Conservation (phyloP, 495 filamentous ascomycete species). For the Aspergillus saccharolyticus region DNA sequence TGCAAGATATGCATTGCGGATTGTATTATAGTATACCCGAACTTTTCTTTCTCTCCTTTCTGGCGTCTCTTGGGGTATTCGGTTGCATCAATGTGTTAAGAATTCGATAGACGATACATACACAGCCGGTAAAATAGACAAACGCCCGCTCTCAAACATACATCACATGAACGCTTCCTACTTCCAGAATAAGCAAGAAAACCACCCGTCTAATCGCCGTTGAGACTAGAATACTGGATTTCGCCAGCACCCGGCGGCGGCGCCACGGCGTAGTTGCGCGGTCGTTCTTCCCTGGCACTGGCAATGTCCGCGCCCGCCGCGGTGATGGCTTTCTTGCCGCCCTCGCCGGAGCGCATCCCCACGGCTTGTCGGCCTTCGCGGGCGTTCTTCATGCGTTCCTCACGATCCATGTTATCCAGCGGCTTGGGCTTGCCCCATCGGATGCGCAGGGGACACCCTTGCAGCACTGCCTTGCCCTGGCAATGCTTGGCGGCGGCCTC, state of each 20-base stretch:
- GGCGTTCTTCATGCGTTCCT: conserved; percentile 69
- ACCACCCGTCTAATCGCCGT: conserved; percentile 61
- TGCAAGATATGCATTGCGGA: neutral
- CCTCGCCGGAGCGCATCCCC: conserved; percentile 25
- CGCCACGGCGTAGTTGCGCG: conserved; percentile 53
- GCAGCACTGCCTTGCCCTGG: conserved; percentile 78
- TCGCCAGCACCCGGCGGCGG: conserved; percentile 79
- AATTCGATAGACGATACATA: conserved; percentile 28
- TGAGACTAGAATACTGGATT: conserved; percentile 78
- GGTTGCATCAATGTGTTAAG: conserved; percentile 21
- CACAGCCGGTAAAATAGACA: conserved; percentile 6
- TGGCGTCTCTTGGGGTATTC: conserved; percentile 36
- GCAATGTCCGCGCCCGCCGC: conserved; percentile 26
- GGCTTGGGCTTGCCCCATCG: conserved; percentile 91
- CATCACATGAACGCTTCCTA: conserved; percentile 22
- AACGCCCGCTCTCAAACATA: conserved; percentile 41
- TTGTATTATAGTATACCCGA: conserved; percentile 48
- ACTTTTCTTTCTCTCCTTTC: conserved; percentile 29
- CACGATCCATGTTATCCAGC: conserved; percentile 80
- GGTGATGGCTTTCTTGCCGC: conserved; percentile 32
- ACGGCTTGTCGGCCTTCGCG: conserved; percentile 61
- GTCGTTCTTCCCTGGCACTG: conserved; percentile 40
- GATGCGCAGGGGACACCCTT: conserved; percentile 80
- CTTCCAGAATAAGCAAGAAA: conserved; percentile 10
- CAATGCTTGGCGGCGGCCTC: conserved; percentile 79